phyloP scores from a whole-genome alignment of 2,329 filamentous ascomycete species.

The Chalaropsis ovoidea region DNA sequence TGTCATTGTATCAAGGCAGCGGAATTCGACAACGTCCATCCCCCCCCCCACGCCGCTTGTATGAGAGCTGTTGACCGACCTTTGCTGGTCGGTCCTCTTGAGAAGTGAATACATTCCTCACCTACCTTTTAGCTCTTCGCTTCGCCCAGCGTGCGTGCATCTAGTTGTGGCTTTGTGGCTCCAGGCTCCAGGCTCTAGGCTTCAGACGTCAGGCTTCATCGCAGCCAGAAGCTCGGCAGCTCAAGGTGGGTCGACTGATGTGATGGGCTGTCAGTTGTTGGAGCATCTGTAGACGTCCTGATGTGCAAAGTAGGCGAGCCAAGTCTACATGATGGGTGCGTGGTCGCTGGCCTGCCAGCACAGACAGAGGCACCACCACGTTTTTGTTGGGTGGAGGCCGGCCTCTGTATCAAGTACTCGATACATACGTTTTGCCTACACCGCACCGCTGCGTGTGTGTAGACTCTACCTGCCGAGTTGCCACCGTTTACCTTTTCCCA shows the following conservation, averaged over 20 bases:
- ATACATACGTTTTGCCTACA: not conserved
- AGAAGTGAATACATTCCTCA: not conserved
- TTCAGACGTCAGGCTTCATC: not conserved
- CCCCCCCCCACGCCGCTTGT: not conserved
- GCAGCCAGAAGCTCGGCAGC: too few relatives aligned
- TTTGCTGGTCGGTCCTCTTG: not conserved
- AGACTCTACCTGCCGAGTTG: not conserved
- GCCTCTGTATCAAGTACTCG: too few relatives aligned
- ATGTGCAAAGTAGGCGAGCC: too few relatives aligned
- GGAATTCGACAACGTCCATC: not conserved
- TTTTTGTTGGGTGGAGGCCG: too few relatives aligned
- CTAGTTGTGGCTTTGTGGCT: not conserved
- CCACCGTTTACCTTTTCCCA: not conserved
- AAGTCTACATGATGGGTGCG: too few relatives aligned
- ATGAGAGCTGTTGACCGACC: not conserved
- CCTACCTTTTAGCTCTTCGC: not conserved
- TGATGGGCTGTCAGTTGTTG: too few relatives aligned
- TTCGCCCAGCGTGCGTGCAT: not conserved
- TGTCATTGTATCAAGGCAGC: not conserved
- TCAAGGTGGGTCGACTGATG: too few relatives aligned
- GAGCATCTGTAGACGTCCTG: too few relatives aligned
- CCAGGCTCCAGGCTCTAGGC: too few relatives aligned
- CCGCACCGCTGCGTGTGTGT: too few relatives aligned
- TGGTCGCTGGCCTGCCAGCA: too few relatives aligned
- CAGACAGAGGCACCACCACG: too few relatives aligned